phyloP scores from a whole-genome alignment of 2,329 filamentous ascomycete species.

The Verticillium nonalfalfae region DNA sequence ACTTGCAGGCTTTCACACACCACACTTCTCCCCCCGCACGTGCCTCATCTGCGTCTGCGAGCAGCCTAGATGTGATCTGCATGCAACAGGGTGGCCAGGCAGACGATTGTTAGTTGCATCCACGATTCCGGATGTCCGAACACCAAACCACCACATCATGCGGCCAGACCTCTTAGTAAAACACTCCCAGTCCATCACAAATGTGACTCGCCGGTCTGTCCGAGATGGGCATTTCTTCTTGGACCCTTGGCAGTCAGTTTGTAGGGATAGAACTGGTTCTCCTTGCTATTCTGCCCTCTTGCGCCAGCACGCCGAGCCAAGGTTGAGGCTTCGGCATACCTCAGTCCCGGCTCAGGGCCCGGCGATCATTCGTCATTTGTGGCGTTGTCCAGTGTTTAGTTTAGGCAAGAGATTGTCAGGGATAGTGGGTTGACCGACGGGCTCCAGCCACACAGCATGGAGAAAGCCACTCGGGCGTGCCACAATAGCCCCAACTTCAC shows the following conservation, averaged over 20 bases:
- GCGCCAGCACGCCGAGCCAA: background rate
- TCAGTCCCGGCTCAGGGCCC: background rate
- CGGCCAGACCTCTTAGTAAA: background rate
- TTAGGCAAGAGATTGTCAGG: background rate
- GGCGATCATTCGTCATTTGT: background rate
- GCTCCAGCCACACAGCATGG: background rate
- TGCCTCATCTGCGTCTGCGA: no score
- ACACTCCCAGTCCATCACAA: background rate
- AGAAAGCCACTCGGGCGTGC: background rate
- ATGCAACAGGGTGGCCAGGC: background rate
- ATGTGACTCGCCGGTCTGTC: background rate
- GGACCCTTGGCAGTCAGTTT: background rate
- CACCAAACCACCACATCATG: background rate
- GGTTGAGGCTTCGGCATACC: background rate
- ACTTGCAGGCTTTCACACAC: no score
- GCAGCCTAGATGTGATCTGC: background rate
- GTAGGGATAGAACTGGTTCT: background rate
- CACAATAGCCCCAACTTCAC: background rate
- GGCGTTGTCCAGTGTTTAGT: background rate
- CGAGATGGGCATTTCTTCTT: background rate
- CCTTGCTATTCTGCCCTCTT: background rate
- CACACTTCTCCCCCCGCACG: no score
- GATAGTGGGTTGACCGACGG: background rate
- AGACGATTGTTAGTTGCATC: background rate
- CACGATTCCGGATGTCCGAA: background rate